A percentile compares a stretch with the other conserved stretches of the same genome.
These are phyloP conservation scores for Schizosaccharomyces octosporus DNA, from an alignment of 805 yeast genomes.

Conservation along the genomic window DNA sequence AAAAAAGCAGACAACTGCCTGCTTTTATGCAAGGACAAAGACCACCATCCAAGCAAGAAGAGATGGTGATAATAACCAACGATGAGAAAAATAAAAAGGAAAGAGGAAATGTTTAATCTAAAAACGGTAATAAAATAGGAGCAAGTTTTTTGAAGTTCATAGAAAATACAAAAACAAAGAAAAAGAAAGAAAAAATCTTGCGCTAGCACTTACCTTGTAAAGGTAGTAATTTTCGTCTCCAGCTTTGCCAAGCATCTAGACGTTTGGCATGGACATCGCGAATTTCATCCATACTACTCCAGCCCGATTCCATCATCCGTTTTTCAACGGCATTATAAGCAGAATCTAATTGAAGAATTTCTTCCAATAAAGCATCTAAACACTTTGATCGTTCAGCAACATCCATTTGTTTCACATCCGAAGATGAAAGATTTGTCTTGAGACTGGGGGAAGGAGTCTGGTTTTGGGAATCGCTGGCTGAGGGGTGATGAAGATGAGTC, in stretches of 20 bases:
- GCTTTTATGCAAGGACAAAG: no score
- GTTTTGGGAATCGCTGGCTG: background rate
- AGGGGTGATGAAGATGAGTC: background rate
- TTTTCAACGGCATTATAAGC: background rate
- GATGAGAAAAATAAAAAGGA: no score
- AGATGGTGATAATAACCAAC: no score
- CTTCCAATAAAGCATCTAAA: background rate
- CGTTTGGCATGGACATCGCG: background rate
- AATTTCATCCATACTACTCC: slow-evolving; percentile 1
- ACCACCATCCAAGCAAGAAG: no score
- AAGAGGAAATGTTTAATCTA: no score
- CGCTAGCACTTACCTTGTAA: background rate
- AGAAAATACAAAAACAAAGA: no score
- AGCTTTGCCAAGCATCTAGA: background rate
- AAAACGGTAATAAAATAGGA: no score
- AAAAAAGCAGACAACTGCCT: no score
- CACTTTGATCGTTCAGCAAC: background rate
- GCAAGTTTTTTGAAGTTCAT: no score
- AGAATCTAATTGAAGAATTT: background rate
- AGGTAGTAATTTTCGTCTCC: background rate
- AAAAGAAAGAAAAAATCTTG: no score
- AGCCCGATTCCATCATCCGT: background rate
- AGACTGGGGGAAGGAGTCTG: background rate
- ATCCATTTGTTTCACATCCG: background rate
- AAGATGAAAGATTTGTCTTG: background rate